Evolutionary conservation across 352 stramenopile genomes (phyloP).

Genomic region (Nothophytophthora sp.): DNA sequence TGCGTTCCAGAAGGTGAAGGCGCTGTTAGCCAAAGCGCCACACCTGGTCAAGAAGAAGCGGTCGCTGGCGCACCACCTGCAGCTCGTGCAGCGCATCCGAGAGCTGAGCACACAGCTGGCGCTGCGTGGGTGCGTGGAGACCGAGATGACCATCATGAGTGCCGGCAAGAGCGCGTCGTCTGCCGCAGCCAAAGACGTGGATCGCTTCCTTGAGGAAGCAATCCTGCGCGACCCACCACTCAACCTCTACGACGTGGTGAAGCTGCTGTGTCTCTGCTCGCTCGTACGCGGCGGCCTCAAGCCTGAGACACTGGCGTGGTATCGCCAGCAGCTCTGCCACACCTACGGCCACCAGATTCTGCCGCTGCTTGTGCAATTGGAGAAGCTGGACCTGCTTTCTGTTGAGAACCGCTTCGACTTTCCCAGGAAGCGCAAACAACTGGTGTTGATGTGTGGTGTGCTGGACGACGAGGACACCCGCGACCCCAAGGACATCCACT

Average conservation of each 20-base stretch:
- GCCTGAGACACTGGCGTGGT: constrained; percentile 54
- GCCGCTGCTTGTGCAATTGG: constrained; percentile 65
- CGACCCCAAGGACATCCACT: constrained; percentile 67
- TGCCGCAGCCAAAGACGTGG: constrained; percentile 50
- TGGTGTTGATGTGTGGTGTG: constrained; percentile 37
- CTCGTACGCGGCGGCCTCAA: constrained; percentile 71
- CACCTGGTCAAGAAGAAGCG: constrained; percentile 76
- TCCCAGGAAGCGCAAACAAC: constrained; percentile 41
- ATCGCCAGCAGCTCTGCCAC: constrained; percentile 78
- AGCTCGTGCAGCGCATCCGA: constrained; percentile 65
- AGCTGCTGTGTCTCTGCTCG: constrained; percentile 76
- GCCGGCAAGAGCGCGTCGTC: constrained; percentile 44
- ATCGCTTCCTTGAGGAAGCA: constrained; percentile 69
- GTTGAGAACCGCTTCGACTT: constrained; percentile 70
- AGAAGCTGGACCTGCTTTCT: constrained; percentile 71
- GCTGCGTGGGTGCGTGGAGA: constrained; percentile 70
- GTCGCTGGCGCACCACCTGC: constrained; percentile 63
- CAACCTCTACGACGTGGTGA: constrained; percentile 72
- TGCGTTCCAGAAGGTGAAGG: constrained; percentile 45
- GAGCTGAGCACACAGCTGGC: constrained; percentile 56
- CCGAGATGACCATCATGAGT: constrained; percentile 82
- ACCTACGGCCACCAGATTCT: constrained; percentile 80
- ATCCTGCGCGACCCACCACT: constrained; percentile 68
- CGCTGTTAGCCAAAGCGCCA: constrained; percentile 62
- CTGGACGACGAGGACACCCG: constrained; percentile 58